Evolutionary conservation across 345 rosid species (phyloP).

Genomic region (Bruguiera sexangula): DNA sequence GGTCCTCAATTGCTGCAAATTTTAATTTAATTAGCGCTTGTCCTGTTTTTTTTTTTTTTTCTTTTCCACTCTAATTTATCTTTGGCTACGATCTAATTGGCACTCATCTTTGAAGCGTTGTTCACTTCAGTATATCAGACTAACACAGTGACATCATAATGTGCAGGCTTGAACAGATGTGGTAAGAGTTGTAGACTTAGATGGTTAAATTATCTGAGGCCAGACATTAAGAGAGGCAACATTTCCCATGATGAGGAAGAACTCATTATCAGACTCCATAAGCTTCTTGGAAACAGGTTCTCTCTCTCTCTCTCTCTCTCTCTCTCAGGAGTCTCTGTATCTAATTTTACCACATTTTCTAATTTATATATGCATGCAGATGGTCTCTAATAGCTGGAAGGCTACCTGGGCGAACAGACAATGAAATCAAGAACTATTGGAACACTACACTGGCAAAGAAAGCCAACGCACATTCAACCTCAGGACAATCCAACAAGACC

Average conservation of each 20-base stretch:
- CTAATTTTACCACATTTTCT: not conserved
- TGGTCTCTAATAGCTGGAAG: constrained; percentile 68
- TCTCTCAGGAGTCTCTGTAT: not conserved
- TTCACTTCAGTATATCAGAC: too few species aligned
- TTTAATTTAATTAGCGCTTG: not conserved
- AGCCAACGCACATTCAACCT: constrained; percentile 17
- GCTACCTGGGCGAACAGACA: constrained; percentile 68
- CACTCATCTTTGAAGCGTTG: too few species aligned
- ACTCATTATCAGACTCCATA: constrained; percentile 53
- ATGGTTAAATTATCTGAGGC: constrained; percentile 57
- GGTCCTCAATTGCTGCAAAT: constrained; percentile 21
- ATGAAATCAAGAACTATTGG: constrained; percentile 68
- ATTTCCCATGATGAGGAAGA: constrained; percentile 53
- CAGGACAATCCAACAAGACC: not conserved
- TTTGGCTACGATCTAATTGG: too few species aligned
- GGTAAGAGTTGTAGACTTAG: constrained; percentile 65
- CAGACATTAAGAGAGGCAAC: constrained; percentile 60
- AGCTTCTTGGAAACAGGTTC: constrained; percentile 64
- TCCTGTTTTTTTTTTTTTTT: not conserved
- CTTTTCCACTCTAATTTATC: too few species aligned
- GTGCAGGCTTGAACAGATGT: constrained; percentile 50
- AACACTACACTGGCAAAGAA: constrained; percentile 51
- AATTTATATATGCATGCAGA: constrained; percentile 17
- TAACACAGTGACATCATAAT: too few species aligned
- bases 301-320: too few species aligned